These are phyloP conservation scores for Pythium monospermum DNA, from an alignment of 352 stramenopile species.

Conservation along the genomic window DNA sequence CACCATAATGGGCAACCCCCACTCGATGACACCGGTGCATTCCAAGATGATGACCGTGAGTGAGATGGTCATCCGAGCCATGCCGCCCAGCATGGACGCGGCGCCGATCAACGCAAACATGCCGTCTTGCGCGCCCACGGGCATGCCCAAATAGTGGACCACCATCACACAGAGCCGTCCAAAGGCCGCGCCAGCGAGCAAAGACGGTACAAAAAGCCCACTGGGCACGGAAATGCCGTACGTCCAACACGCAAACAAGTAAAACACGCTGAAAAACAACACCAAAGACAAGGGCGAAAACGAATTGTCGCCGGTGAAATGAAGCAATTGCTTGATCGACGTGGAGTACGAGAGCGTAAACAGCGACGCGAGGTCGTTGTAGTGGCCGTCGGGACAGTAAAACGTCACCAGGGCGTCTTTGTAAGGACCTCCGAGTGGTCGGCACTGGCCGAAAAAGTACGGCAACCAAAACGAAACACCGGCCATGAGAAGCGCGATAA, in stretches of 20 bases:
- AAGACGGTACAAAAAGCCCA: slow-evolving; percentile 95
- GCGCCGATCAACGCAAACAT: slow-evolving; percentile 98
- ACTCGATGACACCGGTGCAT: slow-evolving; percentile 98
- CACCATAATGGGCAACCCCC: slow-evolving; percentile 97
- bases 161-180: slow-evolving; percentile 76
- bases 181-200: slow-evolving; percentile 94
- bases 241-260: slow-evolving; percentile 90
- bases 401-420: slow-evolving; percentile 88
- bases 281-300: slow-evolving; percentile 94
- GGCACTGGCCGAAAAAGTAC: slow-evolving; percentile 71
- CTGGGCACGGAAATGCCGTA: slow-evolving; percentile 97
- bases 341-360: slow-evolving; percentile 95
- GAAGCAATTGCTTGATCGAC: slow-evolving; percentile 95
- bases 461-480: slow-evolving; percentile 71
- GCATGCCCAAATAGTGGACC: slow-evolving; percentile 56
- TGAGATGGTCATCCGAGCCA: slow-evolving; percentile 98
- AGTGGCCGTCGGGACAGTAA: slow-evolving; percentile 93
- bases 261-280: slow-evolving; percentile 96
- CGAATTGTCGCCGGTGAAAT: slow-evolving; percentile 89
- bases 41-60: slow-evolving; percentile 98
- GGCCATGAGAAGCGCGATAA: slow-evolving; percentile 65
- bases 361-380: slow-evolving; percentile 96
- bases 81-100: slow-evolving; percentile 93
- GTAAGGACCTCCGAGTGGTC: slow-evolving; percentile 46
- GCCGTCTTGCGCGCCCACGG: slow-evolving; percentile 69